Conservation (phyloP, 2,329 filamentous ascomycete genomes). For the Aspergillus calidoustus region DNA sequence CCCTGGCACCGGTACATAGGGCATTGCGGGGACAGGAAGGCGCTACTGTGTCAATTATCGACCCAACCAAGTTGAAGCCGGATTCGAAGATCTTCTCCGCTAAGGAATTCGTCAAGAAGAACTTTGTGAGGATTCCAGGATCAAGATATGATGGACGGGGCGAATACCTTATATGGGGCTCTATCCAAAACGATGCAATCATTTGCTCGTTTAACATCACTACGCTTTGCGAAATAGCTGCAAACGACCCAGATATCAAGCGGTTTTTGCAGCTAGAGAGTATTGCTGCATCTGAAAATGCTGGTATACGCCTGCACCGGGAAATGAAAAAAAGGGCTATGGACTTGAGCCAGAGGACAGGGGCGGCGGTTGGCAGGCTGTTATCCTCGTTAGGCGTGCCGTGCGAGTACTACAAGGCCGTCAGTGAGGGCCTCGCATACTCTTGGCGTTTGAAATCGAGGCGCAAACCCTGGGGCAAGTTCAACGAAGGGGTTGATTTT, state of each 20-base stretch:
- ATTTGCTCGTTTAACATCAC: conserved; percentile 32
- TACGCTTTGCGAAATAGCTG: conserved; percentile 26
- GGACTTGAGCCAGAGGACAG: conserved; percentile 23
- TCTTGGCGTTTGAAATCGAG: conserved; percentile 28
- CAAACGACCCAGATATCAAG: conserved; percentile 24
- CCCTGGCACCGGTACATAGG: conserved; percentile 38
- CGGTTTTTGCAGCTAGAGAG: conserved; percentile 32
- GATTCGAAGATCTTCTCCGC: conserved; percentile 33
- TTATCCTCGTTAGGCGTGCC: conserved; percentile 29
- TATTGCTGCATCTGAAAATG: conserved; percentile 18
- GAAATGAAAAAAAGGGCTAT: conserved; percentile 18
- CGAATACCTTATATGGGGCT: conserved; percentile 44
- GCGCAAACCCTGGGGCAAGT: conserved; percentile 19
- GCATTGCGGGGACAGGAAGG: conserved; percentile 29
- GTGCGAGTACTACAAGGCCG: conserved; percentile 23
- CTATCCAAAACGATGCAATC: conserved; percentile 33
- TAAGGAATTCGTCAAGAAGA: conserved; percentile 25
- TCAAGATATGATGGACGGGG: conserved; percentile 32
- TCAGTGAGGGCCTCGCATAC: conserved; percentile 27
- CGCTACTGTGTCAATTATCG: conserved; percentile 37
- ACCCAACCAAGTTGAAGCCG: conserved; percentile 29
- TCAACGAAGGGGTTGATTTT: conserved; percentile 19
- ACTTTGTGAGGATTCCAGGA: conserved; percentile 18
- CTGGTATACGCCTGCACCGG: conserved; percentile 19
- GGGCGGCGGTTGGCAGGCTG: conserved; percentile 29